Evolutionary conservation across 306 rosid genomes (phyloP).

Genomic region (Leucaena leucocephala): DNA sequence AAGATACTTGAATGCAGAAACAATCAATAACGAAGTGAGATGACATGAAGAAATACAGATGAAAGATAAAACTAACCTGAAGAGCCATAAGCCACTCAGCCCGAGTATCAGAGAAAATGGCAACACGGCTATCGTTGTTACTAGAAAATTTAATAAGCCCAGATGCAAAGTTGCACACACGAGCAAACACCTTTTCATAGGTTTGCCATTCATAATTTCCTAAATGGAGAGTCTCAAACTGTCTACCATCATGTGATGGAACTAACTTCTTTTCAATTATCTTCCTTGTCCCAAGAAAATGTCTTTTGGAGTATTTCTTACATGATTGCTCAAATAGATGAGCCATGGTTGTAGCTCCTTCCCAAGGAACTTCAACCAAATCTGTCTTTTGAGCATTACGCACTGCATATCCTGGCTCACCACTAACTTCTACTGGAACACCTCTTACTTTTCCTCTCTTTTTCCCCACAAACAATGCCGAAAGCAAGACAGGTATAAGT

Average conservation of each 20-base stretch:
- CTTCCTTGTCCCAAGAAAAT: conserved; percentile 80
- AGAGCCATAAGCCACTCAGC: conserved; percentile 88
- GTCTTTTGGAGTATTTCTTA: conserved; percentile 51
- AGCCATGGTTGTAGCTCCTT: conserved; percentile 84
- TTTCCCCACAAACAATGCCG: conserved; percentile 53
- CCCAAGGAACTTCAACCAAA: conserved; percentile 72
- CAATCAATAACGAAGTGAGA: conserved; percentile 22
- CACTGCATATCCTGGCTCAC: conserved; percentile 75
- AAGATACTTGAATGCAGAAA: conserved; percentile 17
- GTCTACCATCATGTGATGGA: conserved; percentile 68
- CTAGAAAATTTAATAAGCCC: conserved; percentile 81
- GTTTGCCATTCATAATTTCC: conserved; percentile 91
- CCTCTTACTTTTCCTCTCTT: conserved; percentile 77
- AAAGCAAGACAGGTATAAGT: conserved; percentile 54
- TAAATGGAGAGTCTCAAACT: conserved; percentile 82
- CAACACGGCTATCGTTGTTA: conserved; percentile 63
- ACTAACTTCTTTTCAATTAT: conserved; percentile 60
- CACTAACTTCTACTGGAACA: conserved; percentile 65
- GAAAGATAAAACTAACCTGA: conserved; percentile 58
- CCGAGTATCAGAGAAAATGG: conserved; percentile 76
- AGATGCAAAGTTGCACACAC: conserved; percentile 78
- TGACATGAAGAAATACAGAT: conserved; percentile 22
- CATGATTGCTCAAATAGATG: conserved; percentile 86
- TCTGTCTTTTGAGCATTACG: conserved; percentile 59
- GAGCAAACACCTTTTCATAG: conserved; percentile 64